A percentile compares a stretch with the other conserved stretches of the same genome.
Conservation (phyloP, 2,329 filamentous ascomycete species). For the Ambrosiella xylebori region DNA sequence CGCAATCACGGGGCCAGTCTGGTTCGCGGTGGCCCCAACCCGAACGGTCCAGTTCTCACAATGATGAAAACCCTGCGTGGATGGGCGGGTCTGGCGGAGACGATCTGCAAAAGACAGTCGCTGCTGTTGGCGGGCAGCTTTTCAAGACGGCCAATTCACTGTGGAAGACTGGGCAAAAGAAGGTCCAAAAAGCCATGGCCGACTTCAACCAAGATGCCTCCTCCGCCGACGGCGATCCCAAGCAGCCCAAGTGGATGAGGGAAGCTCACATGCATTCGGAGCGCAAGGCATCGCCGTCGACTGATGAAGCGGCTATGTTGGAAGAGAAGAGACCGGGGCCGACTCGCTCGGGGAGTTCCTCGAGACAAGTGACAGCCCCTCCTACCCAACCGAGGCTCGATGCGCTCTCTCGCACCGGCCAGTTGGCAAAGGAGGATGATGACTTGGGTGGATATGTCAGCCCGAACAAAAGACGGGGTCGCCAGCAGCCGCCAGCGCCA, state of each 20-base stretch:
- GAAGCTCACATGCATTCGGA: constrained; percentile 38
- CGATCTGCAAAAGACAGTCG: constrained; percentile 67
- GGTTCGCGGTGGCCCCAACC: neutral
- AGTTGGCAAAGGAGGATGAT: constrained; percentile 62
- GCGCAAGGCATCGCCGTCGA: constrained; percentile 20
- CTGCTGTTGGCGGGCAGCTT: constrained; percentile 64
- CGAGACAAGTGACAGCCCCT: neutral
- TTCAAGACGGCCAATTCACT: constrained; percentile 89
- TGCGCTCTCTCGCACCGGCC: constrained; percentile 40
- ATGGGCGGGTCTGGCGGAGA: constrained; percentile 37
- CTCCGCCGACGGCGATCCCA: constrained; percentile 38
- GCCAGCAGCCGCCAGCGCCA: constrained; percentile 32
- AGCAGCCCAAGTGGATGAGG: constrained; percentile 90
- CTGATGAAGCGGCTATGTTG: constrained; percentile 64
- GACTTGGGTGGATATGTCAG: constrained; percentile 73
- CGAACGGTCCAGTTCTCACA: neutral
- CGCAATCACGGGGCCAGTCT: constrained; percentile 14
- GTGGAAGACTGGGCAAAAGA: constrained; percentile 90
- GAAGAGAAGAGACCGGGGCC: constrained; percentile 29
- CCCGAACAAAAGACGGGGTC: constrained; percentile 61
- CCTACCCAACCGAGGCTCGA: neutral
- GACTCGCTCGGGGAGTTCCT: constrained; percentile 27
- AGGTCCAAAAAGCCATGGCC: constrained; percentile 76
- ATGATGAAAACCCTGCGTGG: constrained; percentile 35
- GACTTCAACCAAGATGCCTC: constrained; percentile 56